Base-by-base conservation (phyloP, 2,329 filamentous ascomycete species). In the Ilyonectria robusta region DNA sequence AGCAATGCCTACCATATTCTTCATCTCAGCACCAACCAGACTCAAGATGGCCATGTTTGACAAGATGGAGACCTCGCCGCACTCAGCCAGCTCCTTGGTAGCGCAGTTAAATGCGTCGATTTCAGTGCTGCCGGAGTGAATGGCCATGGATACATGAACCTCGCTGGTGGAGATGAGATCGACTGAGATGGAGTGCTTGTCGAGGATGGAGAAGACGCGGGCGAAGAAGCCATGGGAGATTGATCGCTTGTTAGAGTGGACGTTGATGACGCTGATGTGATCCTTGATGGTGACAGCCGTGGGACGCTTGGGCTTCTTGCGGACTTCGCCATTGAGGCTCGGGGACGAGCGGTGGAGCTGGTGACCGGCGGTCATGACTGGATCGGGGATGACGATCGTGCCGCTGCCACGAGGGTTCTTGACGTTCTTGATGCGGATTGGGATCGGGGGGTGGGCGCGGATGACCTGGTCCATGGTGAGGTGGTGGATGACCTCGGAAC, bases 381-480 rank as follows among this genome's bases (percentile, higher is more conserved):
- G 84, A 77, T 98, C 94, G 0, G 96, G 96, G 68, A 95, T 89
- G 71, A 97, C 93, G 73, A 95, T 89, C 59, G 94, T 96, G 70
- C 94, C 94, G 57, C 88, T 89, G 64, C 92, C 93, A 48, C 90
- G 88, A 0, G 93, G 93, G 78, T 96, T 96, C 84, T 94, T 95
- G 78, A 97, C 93, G 77, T 97, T 97, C 85, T 96, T 96, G 83
- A 96, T 96, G 71, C 94, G 92, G 76, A 96, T 95, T 17, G 91
- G 93, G 76, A 96, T 96, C 58, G 92, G 91, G 1, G 90, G 90
- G 26, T 85, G 82, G n/a, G 93, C 93, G 76, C 93, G 93, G 78
- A 96, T 94, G 71, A 92, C 91, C 82, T 98, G 96, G 83, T 98
- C 95, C 95, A 99, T 98, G 75, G 96, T 99, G 79, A 98, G 92